Evolutionary conservation across 331 rosid genomes (phyloP), one percentile per base, ranked within the genome.

Genomic region (Malus hybrid): DNA sequence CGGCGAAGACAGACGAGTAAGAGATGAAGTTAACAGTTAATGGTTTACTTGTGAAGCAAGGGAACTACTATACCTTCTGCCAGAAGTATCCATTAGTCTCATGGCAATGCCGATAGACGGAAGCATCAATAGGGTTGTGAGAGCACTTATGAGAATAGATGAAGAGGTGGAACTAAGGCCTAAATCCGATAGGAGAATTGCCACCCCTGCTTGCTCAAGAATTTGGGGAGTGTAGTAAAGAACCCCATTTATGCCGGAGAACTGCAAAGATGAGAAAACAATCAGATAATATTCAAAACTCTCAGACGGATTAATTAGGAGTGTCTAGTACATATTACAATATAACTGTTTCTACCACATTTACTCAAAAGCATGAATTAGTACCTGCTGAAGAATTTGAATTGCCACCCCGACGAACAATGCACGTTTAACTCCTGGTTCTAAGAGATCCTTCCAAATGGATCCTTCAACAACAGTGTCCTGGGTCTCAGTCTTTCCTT

Each of bases 81-180:
- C 82, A 52, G 57, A 52, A 13, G 68, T 66, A 29, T 79, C 82
- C 77, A 79, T 55, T 44, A 79, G 74, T 59, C 77, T 72, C 82
- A 79, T 79, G 77, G 77, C 82, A 13, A 79, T 32, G 56, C 73
- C 82, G 19, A 79, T 66, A 27, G 73, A 79, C 29, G 82, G 82
- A 66, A 79, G 82, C 82, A 79, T 79, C 73, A 79, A 72, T 10
- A 79, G 27, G 52, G 82, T 79, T 55, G 82, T 79, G 77, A 79
- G 71, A 54, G 64, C 77, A 56, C 82, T 79, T 36, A 72, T 55
- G 46, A 79, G 82, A 59, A 79, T 36, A n/a, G 82, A 79, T 8
- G 77, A 72, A 1, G 82, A 79, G 13, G 76, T 74, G 7, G 82
- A 55, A 59, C 78, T 59, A 20, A 79, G 72, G 33, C 78, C 75